Evolutionary conservation across 495 filamentous ascomycete genomes (phyloP).

Genomic region (Penicillium argentinense): DNA sequence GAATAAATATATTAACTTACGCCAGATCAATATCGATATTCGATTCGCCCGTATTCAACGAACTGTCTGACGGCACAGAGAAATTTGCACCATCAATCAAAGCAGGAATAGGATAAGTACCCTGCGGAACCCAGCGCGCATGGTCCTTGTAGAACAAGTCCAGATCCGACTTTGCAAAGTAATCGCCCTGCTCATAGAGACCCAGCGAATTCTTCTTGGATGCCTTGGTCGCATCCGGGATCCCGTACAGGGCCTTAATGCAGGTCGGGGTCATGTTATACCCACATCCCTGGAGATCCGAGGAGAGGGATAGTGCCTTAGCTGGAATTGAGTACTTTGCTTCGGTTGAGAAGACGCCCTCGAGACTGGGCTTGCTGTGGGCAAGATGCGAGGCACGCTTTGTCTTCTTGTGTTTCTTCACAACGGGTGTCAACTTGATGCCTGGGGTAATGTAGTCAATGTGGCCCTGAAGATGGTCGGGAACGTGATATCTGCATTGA

Average conservation of each 20-base stretch:
- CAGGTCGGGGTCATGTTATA: conserved; percentile 53
- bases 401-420: conserved; percentile 23
- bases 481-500: conserved; percentile 50
- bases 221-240: conserved; percentile 40
- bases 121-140: conserved; percentile 38
- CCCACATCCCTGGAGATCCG: conserved; percentile 37
- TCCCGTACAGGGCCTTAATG: conserved; percentile 53
- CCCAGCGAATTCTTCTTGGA: conserved; percentile 50
- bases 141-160: conserved; percentile 56
- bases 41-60: conserved; percentile 40
- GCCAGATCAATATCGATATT: conserved; percentile 50
- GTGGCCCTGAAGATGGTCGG: conserved; percentile 47
- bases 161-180: conserved; percentile 55
- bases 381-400: conserved; percentile 24
- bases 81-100: conserved; percentile 45
- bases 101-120: conserved; percentile 41
- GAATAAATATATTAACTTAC: conserved; percentile 8
- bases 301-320: conserved; percentile 16
- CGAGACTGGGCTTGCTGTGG: conserved; percentile 9
- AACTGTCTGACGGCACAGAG: conserved; percentile 23
- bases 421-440: conserved; percentile 40
- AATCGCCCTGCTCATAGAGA: conserved; percentile 51
- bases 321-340: conserved; percentile 9
- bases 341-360: background rate
- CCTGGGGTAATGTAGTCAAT: conserved; percentile 62